These are phyloP conservation scores for Pseudogymnoascus sp. DNA, from an alignment of 2,329 filamentous ascomycete genomes.

Conservation along the genomic window DNA sequence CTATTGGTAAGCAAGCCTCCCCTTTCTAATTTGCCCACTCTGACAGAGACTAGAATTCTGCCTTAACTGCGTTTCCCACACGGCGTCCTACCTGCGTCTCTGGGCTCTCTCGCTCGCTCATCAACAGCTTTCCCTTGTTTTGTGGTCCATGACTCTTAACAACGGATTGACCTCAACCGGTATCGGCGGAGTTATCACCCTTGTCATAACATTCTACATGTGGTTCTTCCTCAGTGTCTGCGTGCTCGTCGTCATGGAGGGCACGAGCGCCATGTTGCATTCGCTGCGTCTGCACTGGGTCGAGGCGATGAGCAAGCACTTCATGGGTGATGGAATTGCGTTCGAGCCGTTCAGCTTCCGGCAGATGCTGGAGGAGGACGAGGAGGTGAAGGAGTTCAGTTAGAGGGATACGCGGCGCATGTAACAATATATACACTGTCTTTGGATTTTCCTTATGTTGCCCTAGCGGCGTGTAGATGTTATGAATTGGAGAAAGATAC, in stretches of 20 bases:
- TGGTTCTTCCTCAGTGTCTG: constrained; percentile 83
- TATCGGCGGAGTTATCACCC: constrained; percentile 66
- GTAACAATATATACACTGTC: constrained; percentile 11
- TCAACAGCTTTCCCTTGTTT: constrained; percentile 91
- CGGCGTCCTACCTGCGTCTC: constrained; percentile 94
- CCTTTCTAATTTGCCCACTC: constrained; percentile 15
- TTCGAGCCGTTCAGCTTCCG: constrained; percentile 89
- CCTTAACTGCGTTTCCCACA: constrained; percentile 97
- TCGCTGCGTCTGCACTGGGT: constrained; percentile 90
- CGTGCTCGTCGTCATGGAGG: constrained; percentile 90
- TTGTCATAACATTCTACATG: constrained; percentile 74
- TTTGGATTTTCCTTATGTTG: constrained; percentile 11
- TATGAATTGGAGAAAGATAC: constrained; percentile 10
- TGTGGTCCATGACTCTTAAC: constrained; percentile 93
- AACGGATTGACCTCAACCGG: constrained; percentile 65
- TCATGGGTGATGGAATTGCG: constrained; percentile 79
- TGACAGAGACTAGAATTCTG: constrained; percentile 71
- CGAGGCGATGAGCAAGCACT: constrained; percentile 96
- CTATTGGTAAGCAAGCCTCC: constrained; percentile 65
- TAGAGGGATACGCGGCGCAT: constrained; percentile 17
- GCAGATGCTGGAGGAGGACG: constrained; percentile 76
- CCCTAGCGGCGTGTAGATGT: constrained; percentile 10
- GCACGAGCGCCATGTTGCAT: constrained; percentile 92
- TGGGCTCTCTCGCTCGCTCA: constrained; percentile 97
- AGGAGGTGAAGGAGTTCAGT: constrained; percentile 49